Evolutionary conservation across 768 basidiomycete species (phyloP), one percentile per base, ranked within the genome.

Genomic region (Rhodotorula diobovata): DNA sequence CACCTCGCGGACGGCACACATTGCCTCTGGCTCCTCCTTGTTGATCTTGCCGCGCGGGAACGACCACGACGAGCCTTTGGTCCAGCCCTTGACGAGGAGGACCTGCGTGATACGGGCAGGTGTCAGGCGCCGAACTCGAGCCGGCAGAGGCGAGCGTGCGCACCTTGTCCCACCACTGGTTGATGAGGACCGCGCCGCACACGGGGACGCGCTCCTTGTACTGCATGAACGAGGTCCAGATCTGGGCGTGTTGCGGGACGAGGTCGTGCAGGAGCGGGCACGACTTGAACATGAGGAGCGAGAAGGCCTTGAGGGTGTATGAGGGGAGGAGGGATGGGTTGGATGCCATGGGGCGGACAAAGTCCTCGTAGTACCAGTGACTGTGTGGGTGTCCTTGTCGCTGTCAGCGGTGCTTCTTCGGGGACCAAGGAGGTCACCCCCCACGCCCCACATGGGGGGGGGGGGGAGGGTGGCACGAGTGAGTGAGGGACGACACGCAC

Each of bases 361-460:
- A 98, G 80, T 99, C 96, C 83, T 98, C 96, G 78, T 99, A 99
- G 81, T 91, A 99, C 95, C 95, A 99, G 80, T 97, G 95, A n/a
- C 94, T 96, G 78, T 16, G 57, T 23, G 39, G 39, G 48, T 15
- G 46, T 45, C 14, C 16, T 21, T 4, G 32, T 11, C 12, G n/a
- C n/a, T n/a, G 43, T 61, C 53, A 66, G 30, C 15, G 16, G 11
- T 1, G 43, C 4, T 6, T 11, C 30, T 25, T 37, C 18, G 41
- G 21, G 39, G 50, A 16, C 51, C 46, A 28, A 18, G 7, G 25
- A 2, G 1, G n/a, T 2, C 3, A 18, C 32, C 2, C 8, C 35
- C 12, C 12, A 12, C 28, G 18, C 41, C 41, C 41, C 41, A 43
- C 41, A 43, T 43, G 41, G 41, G 39, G 8, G 8, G 15, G 0